Conservation (phyloP, 1,284 basidiomycete genomes). For the Austroboletus novae-zelandiae region DNA sequence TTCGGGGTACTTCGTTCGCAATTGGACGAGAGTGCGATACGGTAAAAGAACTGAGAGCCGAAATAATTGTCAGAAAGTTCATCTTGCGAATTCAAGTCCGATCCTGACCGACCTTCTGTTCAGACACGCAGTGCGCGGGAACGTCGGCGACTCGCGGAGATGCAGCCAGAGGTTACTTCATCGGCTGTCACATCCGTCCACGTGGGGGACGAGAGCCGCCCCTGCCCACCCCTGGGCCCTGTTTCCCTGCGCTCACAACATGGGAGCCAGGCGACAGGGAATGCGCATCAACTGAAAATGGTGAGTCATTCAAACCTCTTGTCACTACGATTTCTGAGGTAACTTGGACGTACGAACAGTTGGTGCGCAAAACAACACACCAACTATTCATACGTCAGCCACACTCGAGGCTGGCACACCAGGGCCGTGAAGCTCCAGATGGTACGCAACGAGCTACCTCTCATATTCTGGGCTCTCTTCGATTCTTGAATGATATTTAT, state of each 20-base stretch:
- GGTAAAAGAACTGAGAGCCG: background rate
- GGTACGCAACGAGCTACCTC: no score
- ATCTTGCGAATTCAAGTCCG: background rate
- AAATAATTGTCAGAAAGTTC: background rate
- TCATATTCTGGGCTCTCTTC: no score
- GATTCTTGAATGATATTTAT: no score
- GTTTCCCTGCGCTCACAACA: background rate
- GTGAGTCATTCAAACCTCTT: background rate
- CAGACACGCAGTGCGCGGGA: background rate
- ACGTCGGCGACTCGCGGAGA: background rate
- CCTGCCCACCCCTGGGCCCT: background rate
- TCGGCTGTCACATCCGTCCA: no score
- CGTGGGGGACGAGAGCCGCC: no score
- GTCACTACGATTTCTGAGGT: background rate
- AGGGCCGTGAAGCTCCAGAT: conserved; percentile 15
- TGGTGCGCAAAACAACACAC: background rate
- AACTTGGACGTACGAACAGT: background rate
- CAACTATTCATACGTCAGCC: background rate
- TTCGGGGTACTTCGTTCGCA: background rate
- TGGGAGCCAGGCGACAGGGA: no score
- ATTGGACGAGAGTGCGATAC: background rate
- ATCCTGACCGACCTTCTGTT: background rate
- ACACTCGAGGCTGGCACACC: conserved; percentile 25
- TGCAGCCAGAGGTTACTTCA: no score
- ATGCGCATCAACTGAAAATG: background rate